Conservation (phyloP, 1,139 yeast genomes). For the Kluyveromyces sp. region DNA sequence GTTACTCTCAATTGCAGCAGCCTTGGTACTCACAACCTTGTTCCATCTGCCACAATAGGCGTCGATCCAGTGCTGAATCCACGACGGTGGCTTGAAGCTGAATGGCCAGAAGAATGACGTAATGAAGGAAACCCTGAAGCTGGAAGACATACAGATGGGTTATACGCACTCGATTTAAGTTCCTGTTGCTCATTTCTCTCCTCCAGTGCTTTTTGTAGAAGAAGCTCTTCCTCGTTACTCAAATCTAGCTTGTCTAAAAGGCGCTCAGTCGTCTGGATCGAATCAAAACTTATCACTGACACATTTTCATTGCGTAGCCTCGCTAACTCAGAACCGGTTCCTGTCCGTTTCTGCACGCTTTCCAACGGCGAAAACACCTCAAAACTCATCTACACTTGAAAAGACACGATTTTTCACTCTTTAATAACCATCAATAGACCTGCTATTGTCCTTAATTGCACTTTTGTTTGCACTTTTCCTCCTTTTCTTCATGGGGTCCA, state of each 20-base stretch:
- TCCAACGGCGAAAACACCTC: background rate
- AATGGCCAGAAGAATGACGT: slow-evolving; percentile 9
- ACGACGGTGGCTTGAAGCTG: slow-evolving; percentile 1
- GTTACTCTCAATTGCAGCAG: slow-evolving; percentile 22
- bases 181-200: slow-evolving; percentile 16
- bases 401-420: background rate
- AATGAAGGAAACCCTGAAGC: slow-evolving; percentile 28
- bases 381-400: background rate
- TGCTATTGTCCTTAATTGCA: background rate
- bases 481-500: too few relatives aligned
- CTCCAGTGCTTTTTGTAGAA: slow-evolving; percentile 20
- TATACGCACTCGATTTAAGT: slow-evolving; percentile 2
- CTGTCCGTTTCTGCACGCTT: slow-evolving; percentile 1
- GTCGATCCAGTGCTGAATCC: slow-evolving; percentile 3
- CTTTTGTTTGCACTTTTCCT: too few relatives aligned
- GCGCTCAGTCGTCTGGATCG: slow-evolving; percentile 25
- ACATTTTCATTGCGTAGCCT: slow-evolving; percentile 3
- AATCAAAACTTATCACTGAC: slow-evolving; percentile 22
- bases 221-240: slow-evolving; percentile 26
- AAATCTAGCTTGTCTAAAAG: slow-evolving; percentile 28
- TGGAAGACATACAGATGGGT: slow-evolving; percentile 24
- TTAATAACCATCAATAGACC: background rate
- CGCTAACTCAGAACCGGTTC: background rate
- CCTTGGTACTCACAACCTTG: slow-evolving; percentile 6
- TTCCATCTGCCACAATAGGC: slow-evolving; percentile 6